Percentiles rank a stretch among this genome's conserved stretches.
Conservation (phyloP, 2,329 filamentous ascomycete genomes). For the Arthrobotrys musiformis region DNA sequence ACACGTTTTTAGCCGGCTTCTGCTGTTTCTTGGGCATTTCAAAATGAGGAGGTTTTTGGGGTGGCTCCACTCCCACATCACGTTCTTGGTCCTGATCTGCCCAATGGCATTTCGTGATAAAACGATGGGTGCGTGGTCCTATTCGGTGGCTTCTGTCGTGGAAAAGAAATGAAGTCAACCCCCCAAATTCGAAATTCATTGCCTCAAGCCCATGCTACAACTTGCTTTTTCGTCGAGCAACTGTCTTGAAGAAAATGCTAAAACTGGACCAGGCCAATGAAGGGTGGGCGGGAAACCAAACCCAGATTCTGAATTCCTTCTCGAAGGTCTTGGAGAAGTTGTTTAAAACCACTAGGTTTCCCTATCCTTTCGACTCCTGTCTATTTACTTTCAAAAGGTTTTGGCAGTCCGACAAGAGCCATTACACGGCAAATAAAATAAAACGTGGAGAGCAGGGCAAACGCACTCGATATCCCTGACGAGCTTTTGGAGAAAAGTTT, state of each 20-base stretch:
- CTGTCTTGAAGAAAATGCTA: background rate
- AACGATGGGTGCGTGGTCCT: slow-evolving; percentile 16
- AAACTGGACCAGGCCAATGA: slow-evolving; percentile 4
- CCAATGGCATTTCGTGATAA: slow-evolving; percentile 39
- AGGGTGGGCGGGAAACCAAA: slow-evolving; percentile 33
- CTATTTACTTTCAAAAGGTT: slow-evolving; percentile 29
- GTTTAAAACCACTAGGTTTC: slow-evolving; percentile 41
- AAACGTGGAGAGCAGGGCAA: background rate
- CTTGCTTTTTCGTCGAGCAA: slow-evolving; percentile 46
- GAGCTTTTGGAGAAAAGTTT: background rate
- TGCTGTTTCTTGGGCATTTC: background rate
- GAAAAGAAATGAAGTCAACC: slow-evolving; percentile 46
- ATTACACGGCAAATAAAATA: background rate
- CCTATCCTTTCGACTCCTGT: slow-evolving; percentile 14
- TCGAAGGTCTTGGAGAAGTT: slow-evolving; percentile 52
- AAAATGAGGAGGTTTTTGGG: slow-evolving; percentile 25
- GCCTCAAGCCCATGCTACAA: slow-evolving; percentile 21
- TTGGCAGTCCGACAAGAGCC: slow-evolving; percentile 22
- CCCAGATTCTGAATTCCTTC: slow-evolving; percentile 53
- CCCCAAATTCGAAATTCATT: slow-evolving; percentile 23
- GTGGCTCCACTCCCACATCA: slow-evolving; percentile 29
- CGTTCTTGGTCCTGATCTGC: slow-evolving; percentile 30
- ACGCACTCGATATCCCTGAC: background rate
- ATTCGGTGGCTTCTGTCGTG: slow-evolving; percentile 12
- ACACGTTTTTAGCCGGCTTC: slow-evolving; percentile 55